These are phyloP conservation scores for Mortierella antarctica DNA, from an alignment of 192 early-diverging fungal genomes.

Conservation along the genomic window DNA sequence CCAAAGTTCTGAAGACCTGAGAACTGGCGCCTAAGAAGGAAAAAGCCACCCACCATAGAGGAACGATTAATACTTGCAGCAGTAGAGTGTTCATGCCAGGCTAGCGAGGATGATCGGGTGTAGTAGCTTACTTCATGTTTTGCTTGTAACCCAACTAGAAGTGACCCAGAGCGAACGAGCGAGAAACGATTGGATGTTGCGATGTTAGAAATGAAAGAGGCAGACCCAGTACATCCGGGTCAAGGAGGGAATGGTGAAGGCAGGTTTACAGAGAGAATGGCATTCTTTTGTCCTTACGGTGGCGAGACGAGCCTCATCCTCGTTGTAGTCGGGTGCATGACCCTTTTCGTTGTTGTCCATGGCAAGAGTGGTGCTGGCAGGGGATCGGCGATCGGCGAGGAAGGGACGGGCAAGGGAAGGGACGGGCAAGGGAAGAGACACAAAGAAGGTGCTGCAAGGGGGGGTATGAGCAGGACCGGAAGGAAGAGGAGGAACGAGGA, in stretches of 20 bases:
- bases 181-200: neutral
- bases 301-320: constrained; percentile 50
- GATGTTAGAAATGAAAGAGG: neutral
- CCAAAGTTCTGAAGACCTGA: constrained; percentile 53
- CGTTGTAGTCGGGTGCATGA: constrained; percentile 37
- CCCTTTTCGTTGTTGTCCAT: constrained; percentile 47
- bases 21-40: constrained; percentile 35
- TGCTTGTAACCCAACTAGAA: constrained; percentile 48
- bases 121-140: constrained; percentile 45
- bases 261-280: neutral
- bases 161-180: too few species aligned
- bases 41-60: neutral
- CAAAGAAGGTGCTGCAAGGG: neutral
- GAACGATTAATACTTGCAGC: neutral
- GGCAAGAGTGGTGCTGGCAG: neutral
- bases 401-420: neutral
- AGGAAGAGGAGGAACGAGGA: neutral
- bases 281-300: constrained; percentile 1
- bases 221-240: neutral
- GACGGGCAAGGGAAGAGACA: neutral
- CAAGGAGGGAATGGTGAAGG: neutral
- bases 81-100: too few species aligned
- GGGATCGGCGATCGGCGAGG: neutral
- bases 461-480: constrained; percentile 2
- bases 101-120: too few species aligned